Evolutionary conservation across 2,329 filamentous ascomycete species (phyloP).

Genomic region (Aureobasidium pullulans): DNA sequence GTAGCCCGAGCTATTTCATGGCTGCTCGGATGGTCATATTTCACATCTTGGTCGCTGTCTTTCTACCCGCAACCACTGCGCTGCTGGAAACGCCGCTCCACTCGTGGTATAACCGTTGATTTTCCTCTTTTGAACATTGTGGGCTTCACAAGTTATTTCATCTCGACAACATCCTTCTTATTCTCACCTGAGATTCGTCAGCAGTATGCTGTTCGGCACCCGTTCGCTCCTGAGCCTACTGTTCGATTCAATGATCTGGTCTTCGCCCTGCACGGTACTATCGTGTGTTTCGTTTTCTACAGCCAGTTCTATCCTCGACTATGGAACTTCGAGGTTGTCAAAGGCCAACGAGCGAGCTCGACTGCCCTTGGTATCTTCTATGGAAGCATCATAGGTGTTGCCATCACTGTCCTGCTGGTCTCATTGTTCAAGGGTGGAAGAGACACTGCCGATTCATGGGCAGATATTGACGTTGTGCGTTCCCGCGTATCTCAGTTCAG

Average conservation of each 20-base stretch:
- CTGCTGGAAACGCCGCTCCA: conserved; percentile 70
- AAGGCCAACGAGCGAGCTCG: conserved; percentile 48
- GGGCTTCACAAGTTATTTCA: conserved; percentile 68
- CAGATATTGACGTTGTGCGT: conserved; percentile 57
- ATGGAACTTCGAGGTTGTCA: conserved; percentile 64
- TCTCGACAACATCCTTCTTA: conserved; percentile 68
- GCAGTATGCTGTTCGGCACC: conserved; percentile 79
- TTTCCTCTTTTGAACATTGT: conserved; percentile 69
- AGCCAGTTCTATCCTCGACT: conserved; percentile 65
- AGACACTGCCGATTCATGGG: conserved; percentile 46
- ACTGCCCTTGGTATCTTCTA: conserved; percentile 62
- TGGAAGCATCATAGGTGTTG: conserved; percentile 55
- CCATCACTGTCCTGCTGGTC: conserved; percentile 43
- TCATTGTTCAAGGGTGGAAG: conserved; percentile 34
- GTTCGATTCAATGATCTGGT: conserved; percentile 85
- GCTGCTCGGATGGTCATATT: conserved; percentile 13
- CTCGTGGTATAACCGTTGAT: conserved; percentile 77
- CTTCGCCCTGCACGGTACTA: conserved; percentile 74
- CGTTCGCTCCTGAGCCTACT: conserved; percentile 65
- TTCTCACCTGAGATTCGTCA: conserved; percentile 68
- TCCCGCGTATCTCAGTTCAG: neutral
- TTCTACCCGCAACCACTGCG: conserved; percentile 88
- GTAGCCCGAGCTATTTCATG: conserved; percentile 1
- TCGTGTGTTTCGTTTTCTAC: conserved; percentile 65
- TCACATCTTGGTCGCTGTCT: conserved; percentile 59